These are phyloP conservation scores for Tricholoma terreum DNA, from an alignment of 768 basidiomycete genomes.

Conservation along the genomic window DNA sequence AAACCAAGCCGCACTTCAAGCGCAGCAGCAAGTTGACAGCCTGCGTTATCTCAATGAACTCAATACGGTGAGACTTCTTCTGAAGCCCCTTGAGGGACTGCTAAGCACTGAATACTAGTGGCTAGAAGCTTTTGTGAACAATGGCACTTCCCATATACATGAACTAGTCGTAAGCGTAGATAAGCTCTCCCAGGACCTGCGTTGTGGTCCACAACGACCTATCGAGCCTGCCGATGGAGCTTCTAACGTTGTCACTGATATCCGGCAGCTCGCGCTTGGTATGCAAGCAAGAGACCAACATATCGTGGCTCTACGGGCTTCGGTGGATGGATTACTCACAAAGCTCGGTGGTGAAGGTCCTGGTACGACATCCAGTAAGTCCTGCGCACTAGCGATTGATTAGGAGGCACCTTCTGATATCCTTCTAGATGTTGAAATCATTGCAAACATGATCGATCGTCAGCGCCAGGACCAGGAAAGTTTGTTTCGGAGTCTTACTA, in stretches of 20 bases:
- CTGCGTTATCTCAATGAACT: slow-evolving; percentile 78
- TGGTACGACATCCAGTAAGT: slow-evolving; percentile 16
- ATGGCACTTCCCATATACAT: slow-evolving; percentile 71
- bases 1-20: slow-evolving; percentile 43
- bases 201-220: slow-evolving; percentile 17
- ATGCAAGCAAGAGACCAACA: slow-evolving; percentile 35
- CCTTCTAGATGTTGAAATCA: slow-evolving; percentile 9
- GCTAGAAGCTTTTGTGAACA: slow-evolving; percentile 80
- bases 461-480: slow-evolving; percentile 73
- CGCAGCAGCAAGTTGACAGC: slow-evolving; percentile 70
- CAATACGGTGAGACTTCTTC: slow-evolving; percentile 48
- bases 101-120: slow-evolving; percentile 45
- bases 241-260: slow-evolving; percentile 31
- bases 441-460: slow-evolving; percentile 60
- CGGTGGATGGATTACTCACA: slow-evolving; percentile 36
- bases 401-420: background rate
- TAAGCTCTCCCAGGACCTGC: slow-evolving; percentile 54
- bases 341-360: slow-evolving; percentile 24
- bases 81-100: background rate
- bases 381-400: too few species aligned
- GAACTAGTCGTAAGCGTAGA: slow-evolving; percentile 58
- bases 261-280: slow-evolving; percentile 33
- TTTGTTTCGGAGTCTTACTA: slow-evolving; percentile 62
- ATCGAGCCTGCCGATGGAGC: slow-evolving; percentile 10
- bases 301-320: slow-evolving; percentile 35